Evolutionary conservation across 345 rosid species (phyloP).

Genomic region (Noccaea bulbosa): DNA sequence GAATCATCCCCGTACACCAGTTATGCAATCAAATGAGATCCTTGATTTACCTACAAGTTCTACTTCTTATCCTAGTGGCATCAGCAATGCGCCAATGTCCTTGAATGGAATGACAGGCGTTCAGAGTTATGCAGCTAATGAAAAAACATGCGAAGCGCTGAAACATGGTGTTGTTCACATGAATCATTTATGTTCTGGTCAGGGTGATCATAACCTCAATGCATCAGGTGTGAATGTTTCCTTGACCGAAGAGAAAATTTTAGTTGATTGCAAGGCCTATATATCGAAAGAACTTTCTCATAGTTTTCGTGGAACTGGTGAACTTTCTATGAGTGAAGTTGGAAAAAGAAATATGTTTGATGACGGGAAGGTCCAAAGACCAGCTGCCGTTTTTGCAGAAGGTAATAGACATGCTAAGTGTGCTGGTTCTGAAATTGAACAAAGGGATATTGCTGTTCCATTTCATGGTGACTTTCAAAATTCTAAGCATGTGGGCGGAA

Average conservation of each 20-base stretch:
- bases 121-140: conserved; percentile 25
- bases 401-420: conserved; percentile 26
- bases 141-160: conserved; percentile 8
- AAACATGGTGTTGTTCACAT: conserved; percentile 18
- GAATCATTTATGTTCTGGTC: conserved; percentile 33
- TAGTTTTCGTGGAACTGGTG: conserved; percentile 49
- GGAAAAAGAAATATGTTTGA: conserved; percentile 50
- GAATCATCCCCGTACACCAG: conserved; percentile 32
- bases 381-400: conserved; percentile 40
- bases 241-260: conserved; percentile 39
- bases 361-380: conserved; percentile 69
- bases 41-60: conserved; percentile 35
- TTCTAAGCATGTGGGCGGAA: conserved; percentile 43
- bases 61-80: conserved; percentile 23
- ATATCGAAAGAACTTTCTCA: conserved; percentile 37
- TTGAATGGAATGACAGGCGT: conserved; percentile 38
- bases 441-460: conserved; percentile 32
- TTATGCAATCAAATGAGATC: conserved; percentile 24
- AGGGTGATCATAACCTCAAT: conserved; percentile 37
- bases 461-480: conserved; percentile 33
- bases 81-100: conserved; percentile 31
- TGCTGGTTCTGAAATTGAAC: conserved; percentile 43
- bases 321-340: conserved; percentile 49
- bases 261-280: conserved; percentile 36
- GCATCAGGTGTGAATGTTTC: conserved; percentile 41